phyloP scores from a whole-genome alignment of 2,329 filamentous ascomycete species.

The Zalaria obscura region DNA sequence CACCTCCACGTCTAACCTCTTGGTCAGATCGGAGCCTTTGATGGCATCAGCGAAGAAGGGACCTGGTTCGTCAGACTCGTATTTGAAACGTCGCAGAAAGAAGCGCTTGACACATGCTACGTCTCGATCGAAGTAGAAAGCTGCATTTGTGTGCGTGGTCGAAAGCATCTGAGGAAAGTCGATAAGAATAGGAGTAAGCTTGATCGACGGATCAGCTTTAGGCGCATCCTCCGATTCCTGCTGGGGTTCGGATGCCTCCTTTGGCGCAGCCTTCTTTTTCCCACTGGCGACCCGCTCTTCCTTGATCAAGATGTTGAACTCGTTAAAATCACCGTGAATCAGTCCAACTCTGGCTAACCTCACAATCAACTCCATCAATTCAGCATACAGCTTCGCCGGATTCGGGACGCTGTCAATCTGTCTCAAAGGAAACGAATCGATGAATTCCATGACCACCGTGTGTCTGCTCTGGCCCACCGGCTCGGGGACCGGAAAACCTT shows the following conservation, averaged over 20 bases:
- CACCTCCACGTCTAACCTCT: slow-evolving; percentile 71
- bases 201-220: slow-evolving; percentile 22
- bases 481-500: slow-evolving; percentile 79
- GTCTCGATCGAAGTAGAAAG: slow-evolving; percentile 95
- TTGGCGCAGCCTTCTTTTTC: slow-evolving; percentile 2
- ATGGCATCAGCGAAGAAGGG: slow-evolving; percentile 77
- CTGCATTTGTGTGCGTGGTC: slow-evolving; percentile 81
- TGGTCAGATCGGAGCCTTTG: slow-evolving; percentile 54
- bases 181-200: slow-evolving; percentile 69
- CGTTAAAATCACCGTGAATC: slow-evolving; percentile 97
- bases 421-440: slow-evolving; percentile 82
- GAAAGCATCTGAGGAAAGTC: slow-evolving; percentile 99
- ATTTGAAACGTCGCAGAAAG: slow-evolving; percentile 80
- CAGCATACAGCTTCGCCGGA: slow-evolving; percentile 75
- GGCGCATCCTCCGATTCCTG: not conserved
- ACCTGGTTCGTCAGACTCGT: slow-evolving; percentile 65
- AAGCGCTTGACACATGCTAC: slow-evolving; percentile 92
- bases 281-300: slow-evolving; percentile 35
- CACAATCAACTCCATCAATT: slow-evolving; percentile 76
- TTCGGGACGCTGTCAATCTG: slow-evolving; percentile 77
- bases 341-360: slow-evolving; percentile 72
- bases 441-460: slow-evolving; percentile 88
- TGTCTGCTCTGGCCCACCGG: slow-evolving; percentile 83
- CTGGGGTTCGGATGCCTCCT: slow-evolving; percentile 15
- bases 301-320: slow-evolving; percentile 94